phyloP scores from a whole-genome alignment of 345 rosid genomes.

The Gossypium longicalyx region DNA sequence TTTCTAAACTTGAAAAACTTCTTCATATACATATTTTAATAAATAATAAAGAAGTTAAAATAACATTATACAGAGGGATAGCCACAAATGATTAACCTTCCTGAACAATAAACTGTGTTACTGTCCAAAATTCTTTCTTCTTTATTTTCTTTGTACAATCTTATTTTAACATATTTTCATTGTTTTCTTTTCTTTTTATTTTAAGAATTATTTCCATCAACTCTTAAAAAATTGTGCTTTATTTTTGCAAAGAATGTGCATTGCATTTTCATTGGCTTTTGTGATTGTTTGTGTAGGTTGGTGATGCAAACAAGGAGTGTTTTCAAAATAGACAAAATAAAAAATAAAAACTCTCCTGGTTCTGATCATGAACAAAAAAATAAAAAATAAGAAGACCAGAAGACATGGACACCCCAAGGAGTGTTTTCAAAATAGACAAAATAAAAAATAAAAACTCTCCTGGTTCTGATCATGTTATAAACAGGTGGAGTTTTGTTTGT shows the following conservation, averaged over 20 bases:
- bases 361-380: no score
- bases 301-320: conserved; percentile 81
- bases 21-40: no score
- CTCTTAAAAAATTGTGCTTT: background rate
- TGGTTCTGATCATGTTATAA: conserved; percentile 24
- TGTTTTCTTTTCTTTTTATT: background rate
- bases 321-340: conserved; percentile 48
- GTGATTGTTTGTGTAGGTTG: conserved; percentile 44
- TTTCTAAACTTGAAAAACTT: no score
- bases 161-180: conserved; percentile 48
- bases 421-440: conserved; percentile 62
- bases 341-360: conserved; percentile 50
- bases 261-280: background rate
- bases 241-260: background rate
- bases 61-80: no score
- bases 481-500: no score
- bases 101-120: no score
- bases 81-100: no score
- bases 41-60: no score
- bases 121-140: no score
- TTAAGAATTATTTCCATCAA: background rate
- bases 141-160: conserved; percentile 80
- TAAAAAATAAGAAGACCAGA: conserved; percentile 99
- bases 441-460: conserved; percentile 36
- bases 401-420: conserved; percentile 88